phyloP scores from a whole-genome alignment of 208 protist genomes.

The Acanthamoeba culbertsoni region DNA sequence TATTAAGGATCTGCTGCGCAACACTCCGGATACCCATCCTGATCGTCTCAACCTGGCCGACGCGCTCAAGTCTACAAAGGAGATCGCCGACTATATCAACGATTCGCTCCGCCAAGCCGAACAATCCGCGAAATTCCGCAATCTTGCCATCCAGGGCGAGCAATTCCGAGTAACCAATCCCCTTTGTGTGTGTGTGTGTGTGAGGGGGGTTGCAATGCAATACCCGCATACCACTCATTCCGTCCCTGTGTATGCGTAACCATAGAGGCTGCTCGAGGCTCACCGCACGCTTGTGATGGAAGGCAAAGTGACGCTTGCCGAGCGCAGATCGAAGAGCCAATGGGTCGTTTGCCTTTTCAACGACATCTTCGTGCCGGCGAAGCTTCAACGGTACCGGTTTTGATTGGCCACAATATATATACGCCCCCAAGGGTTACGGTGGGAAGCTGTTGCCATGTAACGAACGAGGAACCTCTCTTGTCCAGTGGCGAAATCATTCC shows the following conservation, averaged over 20 bases:
- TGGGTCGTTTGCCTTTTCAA: conserved; percentile 4
- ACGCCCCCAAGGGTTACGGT: neutral
- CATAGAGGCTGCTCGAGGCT: neutral
- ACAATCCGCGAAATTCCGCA: neutral
- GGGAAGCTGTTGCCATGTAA: neutral
- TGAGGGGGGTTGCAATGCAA: too few species aligned
- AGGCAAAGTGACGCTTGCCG: neutral
- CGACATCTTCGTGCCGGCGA: conserved; percentile 1
- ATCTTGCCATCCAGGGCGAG: neutral
- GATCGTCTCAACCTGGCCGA: neutral
- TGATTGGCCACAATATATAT: too few species aligned
- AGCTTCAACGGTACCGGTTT: neutral
- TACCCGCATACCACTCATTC: too few species aligned
- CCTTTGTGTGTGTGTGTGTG: too few species aligned
- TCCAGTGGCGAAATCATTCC: neutral
- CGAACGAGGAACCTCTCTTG: neutral
- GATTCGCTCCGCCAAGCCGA: neutral
- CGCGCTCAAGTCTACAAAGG: neutral
- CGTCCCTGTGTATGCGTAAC: too few species aligned
- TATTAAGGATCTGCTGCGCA: conserved; percentile 30
- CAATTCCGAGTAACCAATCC: neutral
- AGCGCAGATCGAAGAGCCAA: neutral
- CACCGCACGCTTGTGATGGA: conserved; percentile 8
- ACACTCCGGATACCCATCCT: neutral
- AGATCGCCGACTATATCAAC: conserved; percentile 26